phyloP scores from a whole-genome alignment of 257 asterid species.

The Verbascum thapsus region DNA sequence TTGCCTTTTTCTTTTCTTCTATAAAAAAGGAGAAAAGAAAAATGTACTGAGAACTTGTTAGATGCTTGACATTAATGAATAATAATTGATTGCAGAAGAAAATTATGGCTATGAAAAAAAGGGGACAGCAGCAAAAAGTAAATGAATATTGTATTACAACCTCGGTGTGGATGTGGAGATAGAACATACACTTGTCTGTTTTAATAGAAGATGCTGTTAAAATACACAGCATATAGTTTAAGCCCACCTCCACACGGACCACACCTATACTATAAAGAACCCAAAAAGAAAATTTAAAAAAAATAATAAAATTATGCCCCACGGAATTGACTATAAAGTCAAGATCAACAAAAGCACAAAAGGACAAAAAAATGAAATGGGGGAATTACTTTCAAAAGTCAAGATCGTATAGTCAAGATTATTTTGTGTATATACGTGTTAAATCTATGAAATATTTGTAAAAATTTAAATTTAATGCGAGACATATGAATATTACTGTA shows the following conservation, averaged over 20 bases:
- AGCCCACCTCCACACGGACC: background rate
- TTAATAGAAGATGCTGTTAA: background rate
- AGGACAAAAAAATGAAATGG: background rate
- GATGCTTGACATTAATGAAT: background rate
- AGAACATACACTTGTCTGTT: background rate
- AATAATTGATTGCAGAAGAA: background rate
- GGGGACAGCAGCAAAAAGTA: background rate
- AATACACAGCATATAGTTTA: too few species aligned
- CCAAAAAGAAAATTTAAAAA: background rate
- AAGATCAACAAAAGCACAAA: background rate
- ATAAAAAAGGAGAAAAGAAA: background rate
- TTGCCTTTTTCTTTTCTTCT: background rate
- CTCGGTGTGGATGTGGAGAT: background rate
- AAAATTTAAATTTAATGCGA: too few species aligned
- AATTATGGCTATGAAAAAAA: background rate
- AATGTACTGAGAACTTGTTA: background rate
- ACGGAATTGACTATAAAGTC: slow-evolving; percentile 1
- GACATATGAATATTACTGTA: too few species aligned
- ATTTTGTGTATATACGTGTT: too few species aligned
- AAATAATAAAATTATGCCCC: background rate
- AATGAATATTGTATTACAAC: background rate
- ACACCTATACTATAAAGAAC: too few species aligned
- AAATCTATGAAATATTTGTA: too few species aligned
- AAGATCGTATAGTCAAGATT: too few species aligned
- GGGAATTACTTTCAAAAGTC: background rate